Percentiles rank a stretch among this genome's conserved stretches.
phyloP scores from a whole-genome alignment of 2,329 filamentous ascomycete species.

The Cercospora sp. region DNA sequence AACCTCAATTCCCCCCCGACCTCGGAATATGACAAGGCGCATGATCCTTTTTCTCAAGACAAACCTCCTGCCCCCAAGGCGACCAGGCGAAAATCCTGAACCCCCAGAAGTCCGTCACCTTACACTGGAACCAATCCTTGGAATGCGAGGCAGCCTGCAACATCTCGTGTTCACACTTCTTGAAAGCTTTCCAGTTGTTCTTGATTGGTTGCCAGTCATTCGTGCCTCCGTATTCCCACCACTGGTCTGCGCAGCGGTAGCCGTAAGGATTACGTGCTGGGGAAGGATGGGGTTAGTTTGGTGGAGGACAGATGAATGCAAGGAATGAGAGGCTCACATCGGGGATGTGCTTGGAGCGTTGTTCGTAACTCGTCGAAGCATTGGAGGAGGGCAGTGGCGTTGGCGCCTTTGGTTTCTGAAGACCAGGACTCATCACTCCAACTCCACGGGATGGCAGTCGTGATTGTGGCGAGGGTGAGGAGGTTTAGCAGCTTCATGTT shows the following conservation, averaged over 20 bases:
- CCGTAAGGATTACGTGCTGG: neutral
- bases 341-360: neutral
- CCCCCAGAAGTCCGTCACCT: too few relatives aligned
- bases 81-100: too few relatives aligned
- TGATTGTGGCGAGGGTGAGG: neutral
- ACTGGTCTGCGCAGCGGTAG: neutral
- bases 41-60: too few relatives aligned
- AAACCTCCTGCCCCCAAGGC: too few relatives aligned
- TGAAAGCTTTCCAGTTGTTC: neutral
- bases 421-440: neutral
- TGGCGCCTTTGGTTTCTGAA: neutral
- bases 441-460: too few relatives aligned
- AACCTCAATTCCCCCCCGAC: too few relatives aligned
- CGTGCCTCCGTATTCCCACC: neutral
- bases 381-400: neutral
- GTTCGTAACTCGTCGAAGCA: neutral
- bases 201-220: neutral
- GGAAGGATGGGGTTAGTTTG: neutral
- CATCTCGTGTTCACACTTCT: neutral
- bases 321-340: neutral
- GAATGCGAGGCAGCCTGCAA: too few relatives aligned
- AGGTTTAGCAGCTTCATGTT: neutral
- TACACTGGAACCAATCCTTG: too few relatives aligned
- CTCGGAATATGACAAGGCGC: too few relatives aligned
- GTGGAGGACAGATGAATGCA: too few relatives aligned